Percentiles rank a stretch among this genome's conserved stretches.
Conservation (phyloP, 495 filamentous ascomycete genomes). For the Podospora bellae-mahoneyi region DNA sequence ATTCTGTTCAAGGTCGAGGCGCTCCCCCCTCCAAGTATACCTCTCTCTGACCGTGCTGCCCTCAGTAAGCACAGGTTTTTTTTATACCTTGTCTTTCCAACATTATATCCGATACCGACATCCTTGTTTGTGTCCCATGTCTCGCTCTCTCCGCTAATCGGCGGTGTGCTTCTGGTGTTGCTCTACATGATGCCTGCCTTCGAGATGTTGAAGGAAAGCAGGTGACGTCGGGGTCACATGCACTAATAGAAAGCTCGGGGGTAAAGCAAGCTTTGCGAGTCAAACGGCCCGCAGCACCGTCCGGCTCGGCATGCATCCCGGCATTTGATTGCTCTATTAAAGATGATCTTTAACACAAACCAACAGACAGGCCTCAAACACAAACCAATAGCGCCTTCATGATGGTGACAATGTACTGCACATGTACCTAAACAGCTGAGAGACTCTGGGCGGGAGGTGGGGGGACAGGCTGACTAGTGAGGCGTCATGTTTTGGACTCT, state of each 20-base stretch:
- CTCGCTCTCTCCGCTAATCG: background rate
- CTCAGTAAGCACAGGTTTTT: background rate
- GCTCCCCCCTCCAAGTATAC: background rate
- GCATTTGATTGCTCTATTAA: background rate
- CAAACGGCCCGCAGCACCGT: background rate
- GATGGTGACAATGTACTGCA: too few relatives aligned
- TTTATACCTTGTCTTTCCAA: background rate
- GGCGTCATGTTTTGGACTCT: too few relatives aligned
- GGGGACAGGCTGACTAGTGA: too few relatives aligned
- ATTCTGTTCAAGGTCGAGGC: background rate
- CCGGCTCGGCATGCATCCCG: constrained; percentile 7
- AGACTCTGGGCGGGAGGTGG: too few relatives aligned
- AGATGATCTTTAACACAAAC: too few relatives aligned
- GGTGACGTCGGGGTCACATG: constrained; percentile 12
- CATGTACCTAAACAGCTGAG: too few relatives aligned
- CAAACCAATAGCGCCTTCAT: too few relatives aligned
- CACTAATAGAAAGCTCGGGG: constrained; percentile 7
- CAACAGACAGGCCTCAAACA: too few relatives aligned
- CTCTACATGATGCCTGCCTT: background rate
- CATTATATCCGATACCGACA: background rate
- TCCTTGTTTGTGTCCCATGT: background rate
- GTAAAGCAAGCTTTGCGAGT: constrained; percentile 15
- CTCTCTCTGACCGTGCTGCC: background rate
- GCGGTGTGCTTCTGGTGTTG: background rate
- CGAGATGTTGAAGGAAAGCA: background rate